phyloP scores from a whole-genome alignment of 305 asterid species.

The Fraxinus floribunda region DNA sequence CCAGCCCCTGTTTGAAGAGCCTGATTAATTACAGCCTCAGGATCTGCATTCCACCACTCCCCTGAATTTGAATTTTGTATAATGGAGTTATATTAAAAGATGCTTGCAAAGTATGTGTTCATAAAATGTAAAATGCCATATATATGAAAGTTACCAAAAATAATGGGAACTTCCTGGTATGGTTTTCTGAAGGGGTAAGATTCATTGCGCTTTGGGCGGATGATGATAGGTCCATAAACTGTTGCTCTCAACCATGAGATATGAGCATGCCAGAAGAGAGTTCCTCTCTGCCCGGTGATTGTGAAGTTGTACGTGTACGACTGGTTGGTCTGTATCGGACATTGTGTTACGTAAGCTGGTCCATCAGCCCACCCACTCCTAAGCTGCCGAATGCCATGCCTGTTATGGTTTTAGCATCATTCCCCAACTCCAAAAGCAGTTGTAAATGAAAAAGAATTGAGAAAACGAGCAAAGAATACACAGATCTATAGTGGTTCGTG shows the following conservation, averaged over 20 bases:
- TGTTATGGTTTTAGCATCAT: constrained; percentile 8
- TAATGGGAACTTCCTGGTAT: constrained; percentile 52
- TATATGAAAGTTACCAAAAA: constrained; percentile 37
- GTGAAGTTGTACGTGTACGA: constrained; percentile 59
- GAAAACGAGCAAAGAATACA: not conserved
- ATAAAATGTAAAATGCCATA: not conserved
- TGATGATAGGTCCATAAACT: constrained; percentile 51
- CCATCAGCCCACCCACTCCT: constrained; percentile 64
- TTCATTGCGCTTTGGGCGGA: constrained; percentile 44
- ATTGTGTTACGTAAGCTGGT: constrained; percentile 53
- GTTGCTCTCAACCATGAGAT: constrained; percentile 60
- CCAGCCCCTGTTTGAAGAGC: constrained; percentile 62
- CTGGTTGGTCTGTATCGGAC: constrained; percentile 59
- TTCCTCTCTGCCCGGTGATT: constrained; percentile 59
- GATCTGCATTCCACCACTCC: constrained; percentile 66
- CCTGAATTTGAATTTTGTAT: constrained; percentile 35
- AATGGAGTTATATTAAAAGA: constrained; percentile 7
- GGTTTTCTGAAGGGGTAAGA: constrained; percentile 62
- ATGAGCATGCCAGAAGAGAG: constrained; percentile 68
- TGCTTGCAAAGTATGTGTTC: not conserved
- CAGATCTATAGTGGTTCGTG: not conserved
- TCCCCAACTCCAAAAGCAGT: not conserved
- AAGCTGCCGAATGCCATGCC: constrained; percentile 65
- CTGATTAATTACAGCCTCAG: constrained; percentile 56
- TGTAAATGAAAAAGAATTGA: not conserved